Evolutionary conservation across 805 yeast species (phyloP), one percentile per base, ranked within the genome.

Genomic region (Ogataea paraovalis): DNA sequence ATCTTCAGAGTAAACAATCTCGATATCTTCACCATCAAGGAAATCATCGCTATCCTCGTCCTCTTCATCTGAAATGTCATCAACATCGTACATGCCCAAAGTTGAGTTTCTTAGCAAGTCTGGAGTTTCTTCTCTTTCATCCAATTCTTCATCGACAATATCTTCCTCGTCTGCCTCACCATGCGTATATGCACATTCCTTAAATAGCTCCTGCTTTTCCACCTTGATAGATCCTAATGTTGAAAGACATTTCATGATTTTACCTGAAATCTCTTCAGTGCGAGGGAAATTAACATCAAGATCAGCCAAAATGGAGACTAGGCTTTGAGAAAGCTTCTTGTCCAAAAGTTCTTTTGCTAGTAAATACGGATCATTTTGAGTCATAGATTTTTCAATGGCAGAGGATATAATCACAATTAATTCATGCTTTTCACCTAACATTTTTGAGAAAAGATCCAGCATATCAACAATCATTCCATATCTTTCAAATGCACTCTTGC

Each of bases 81-180:
- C 87, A 36, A 87, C 83, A 57, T 92, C 97, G 62, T 85, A 92
- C 95, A 92, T 91, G 1, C 97, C 97, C 37, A 92, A 72, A 0
- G 97, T 87, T 0, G 97, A 91, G 61, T 94, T 91, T 36, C 85
- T 73, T 65, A 92, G 82, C 59, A 91, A 71, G 62, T 91, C 91
- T 0, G 96, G 90, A 0, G 90, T 79, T 45, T 88, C 92, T 45
- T 85, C 95, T 27, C 75, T 61, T 6, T 64, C 67, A 33, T 78
- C 81, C 25, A 72, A 69, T 33, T 83, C 88, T 23, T 76, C 80
- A n/a, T 80, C 87, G 19, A 78, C 86, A 23, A 79, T 76, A 34
- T 83, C 92, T 28, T 78, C 83, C 39, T 74, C 78, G 34, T 73
- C 81, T 6, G 59, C 68, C n/a, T 63, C 69, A 20, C 62, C 62